Conservation (phyloP, 805 yeast species). For the Kockiozyma suomiensis region DNA sequence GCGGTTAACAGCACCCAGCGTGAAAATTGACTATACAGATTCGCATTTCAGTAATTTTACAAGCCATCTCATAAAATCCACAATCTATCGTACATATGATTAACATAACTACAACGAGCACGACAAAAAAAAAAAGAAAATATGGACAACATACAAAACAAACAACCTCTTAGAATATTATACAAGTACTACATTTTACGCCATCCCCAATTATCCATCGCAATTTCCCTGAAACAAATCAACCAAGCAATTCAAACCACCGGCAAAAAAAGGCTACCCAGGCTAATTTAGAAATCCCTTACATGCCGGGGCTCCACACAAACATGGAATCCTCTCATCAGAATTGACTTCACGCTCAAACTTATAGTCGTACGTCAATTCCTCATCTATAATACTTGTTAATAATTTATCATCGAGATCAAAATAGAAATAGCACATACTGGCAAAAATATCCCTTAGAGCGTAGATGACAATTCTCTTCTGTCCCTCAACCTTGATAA, state of each 20-base stretch:
- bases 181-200: background rate
- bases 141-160: background rate
- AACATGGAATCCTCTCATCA: conserved; percentile 54
- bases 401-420: background rate
- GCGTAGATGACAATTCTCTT: conserved; percentile 96
- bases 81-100: background rate
- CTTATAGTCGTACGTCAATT: conserved; percentile 92
- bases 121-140: background rate
- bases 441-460: conserved; percentile 78
- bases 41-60: too few species aligned
- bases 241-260: background rate
- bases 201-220: too few species aligned
- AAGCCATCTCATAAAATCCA: background rate
- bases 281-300: conserved; percentile 79
- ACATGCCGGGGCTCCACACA: conserved; percentile 95
- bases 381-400: conserved; percentile 47
- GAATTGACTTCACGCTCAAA: conserved; percentile 62
- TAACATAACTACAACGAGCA: too few species aligned
- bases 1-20: too few species aligned
- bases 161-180: background rate
- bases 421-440: conserved; percentile 48
- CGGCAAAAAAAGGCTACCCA: too few species aligned
- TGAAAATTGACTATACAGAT: too few species aligned
- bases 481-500: conserved; percentile 90
- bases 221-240: too few species aligned